Evolutionary conservation across 139 green algal genomes (phyloP).

Genomic region (Auxenochlorella pyrenoidosa): DNA sequence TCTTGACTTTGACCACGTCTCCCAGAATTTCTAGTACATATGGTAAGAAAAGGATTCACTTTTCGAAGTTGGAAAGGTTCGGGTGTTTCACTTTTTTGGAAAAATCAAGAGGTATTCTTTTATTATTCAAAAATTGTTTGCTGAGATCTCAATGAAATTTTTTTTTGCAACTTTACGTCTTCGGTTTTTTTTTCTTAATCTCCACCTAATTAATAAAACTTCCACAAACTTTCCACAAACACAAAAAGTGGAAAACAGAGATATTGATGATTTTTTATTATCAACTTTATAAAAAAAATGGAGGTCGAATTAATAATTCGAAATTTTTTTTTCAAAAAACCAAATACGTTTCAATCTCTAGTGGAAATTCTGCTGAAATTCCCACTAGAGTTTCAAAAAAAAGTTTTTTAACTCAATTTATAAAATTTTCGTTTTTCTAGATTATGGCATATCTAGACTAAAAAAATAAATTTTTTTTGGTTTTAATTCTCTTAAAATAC

Average conservation of each 20-base stretch:
- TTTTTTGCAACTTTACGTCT: constrained; percentile 29
- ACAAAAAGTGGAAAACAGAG: constrained; percentile 22
- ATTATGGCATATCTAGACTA: constrained; percentile 45
- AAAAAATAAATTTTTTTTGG: constrained; percentile 12
- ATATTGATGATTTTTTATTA: background rate
- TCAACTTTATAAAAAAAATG: too few relatives aligned
- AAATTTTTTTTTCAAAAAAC: background rate
- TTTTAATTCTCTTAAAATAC: background rate
- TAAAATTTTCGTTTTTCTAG: constrained; percentile 43
- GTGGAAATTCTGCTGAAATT: constrained; percentile 3
- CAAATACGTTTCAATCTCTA: background rate
- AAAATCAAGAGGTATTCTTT: constrained; percentile 17
- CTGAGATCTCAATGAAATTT: constrained; percentile 36
- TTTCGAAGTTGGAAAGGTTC: constrained; percentile 50
- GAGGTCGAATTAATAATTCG: background rate
- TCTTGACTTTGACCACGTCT: constrained; percentile 40
- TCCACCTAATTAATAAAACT: too few relatives aligned
- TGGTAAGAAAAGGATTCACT: constrained; percentile 41
- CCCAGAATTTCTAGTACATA: constrained; percentile 53
- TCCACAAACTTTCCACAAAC: constrained; percentile 10
- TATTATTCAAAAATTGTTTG: constrained; percentile 51
- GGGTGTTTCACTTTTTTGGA: constrained; percentile 36
- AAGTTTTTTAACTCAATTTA: constrained; percentile 9
- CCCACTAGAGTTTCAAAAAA: constrained; percentile 17
- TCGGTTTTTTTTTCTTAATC: constrained; percentile 13